A percentile compares a stretch with the other conserved stretches of the same genome.
Evolutionary conservation across 768 basidiomycete genomes (phyloP).

Genomic region (Pulveroboletus sp.): DNA sequence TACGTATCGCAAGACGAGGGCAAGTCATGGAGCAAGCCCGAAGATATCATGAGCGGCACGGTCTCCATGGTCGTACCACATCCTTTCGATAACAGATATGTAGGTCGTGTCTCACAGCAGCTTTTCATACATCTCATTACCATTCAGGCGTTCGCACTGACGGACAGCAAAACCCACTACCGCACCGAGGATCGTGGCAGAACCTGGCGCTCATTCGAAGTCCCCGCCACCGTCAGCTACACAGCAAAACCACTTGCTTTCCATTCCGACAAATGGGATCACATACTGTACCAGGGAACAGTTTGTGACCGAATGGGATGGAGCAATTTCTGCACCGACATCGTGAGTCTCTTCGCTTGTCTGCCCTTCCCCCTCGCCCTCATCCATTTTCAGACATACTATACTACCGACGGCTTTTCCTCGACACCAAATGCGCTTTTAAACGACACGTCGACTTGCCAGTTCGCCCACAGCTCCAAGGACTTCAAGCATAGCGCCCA

Average conservation of each 20-base stretch:
- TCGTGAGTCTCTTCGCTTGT: slow-evolving; percentile 40
- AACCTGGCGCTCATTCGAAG: slow-evolving; percentile 81
- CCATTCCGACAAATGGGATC: slow-evolving; percentile 78
- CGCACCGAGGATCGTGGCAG: slow-evolving; percentile 85
- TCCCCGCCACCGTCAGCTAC: slow-evolving; percentile 48
- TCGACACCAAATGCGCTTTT: slow-evolving; percentile 59
- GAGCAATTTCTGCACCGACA: slow-evolving; percentile 64
- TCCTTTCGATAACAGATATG: slow-evolving; percentile 78
- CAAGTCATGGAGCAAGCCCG: slow-evolving; percentile 54
- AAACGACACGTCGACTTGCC: slow-evolving; percentile 70
- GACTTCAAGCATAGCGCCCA: slow-evolving; percentile 81
- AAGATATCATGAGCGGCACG: slow-evolving; percentile 52
- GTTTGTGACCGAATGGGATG: slow-evolving; percentile 55
- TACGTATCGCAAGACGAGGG: slow-evolving; percentile 88
- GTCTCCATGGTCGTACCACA: slow-evolving; percentile 80
- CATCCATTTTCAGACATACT: slow-evolving; percentile 63
- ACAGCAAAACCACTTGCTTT: slow-evolving; percentile 75
- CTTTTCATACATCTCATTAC: slow-evolving; percentile 1
- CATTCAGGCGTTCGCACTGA: slow-evolving; percentile 81
- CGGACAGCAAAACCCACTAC: slow-evolving; percentile 74
- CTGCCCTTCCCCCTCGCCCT: slow-evolving; percentile 1
- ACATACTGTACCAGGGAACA: slow-evolving; percentile 79
- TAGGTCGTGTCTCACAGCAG: slow-evolving; percentile 32
- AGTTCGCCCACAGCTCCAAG: slow-evolving; percentile 85
- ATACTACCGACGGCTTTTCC: slow-evolving; percentile 82